These are phyloP conservation scores for Lipomyces kockii DNA, from an alignment of 805 yeast species.

Conservation along the genomic window DNA sequence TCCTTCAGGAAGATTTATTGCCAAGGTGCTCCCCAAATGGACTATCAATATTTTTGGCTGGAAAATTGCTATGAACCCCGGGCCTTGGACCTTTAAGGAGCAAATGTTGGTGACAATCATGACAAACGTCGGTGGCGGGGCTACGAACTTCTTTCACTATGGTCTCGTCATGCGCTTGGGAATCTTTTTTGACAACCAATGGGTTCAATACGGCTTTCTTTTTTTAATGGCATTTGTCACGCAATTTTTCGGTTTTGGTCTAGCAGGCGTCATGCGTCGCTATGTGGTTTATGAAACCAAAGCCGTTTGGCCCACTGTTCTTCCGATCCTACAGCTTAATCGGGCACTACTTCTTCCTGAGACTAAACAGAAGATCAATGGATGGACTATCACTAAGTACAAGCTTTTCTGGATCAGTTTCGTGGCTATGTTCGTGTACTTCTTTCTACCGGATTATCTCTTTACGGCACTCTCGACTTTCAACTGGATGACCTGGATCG, in stretches of 20 bases:
- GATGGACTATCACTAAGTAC: constrained; percentile 64
- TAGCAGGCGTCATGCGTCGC: constrained; percentile 66
- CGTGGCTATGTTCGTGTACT: constrained; percentile 52
- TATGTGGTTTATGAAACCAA: constrained; percentile 66
- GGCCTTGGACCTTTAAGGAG: constrained; percentile 66
- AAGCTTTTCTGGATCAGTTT: constrained; percentile 54
- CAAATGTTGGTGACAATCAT: constrained; percentile 64
- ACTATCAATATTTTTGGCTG: constrained; percentile 41
- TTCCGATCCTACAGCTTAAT: constrained; percentile 64
- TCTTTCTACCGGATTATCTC: constrained; percentile 65
- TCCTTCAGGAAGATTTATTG: constrained; percentile 58
- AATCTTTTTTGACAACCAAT: constrained; percentile 43
- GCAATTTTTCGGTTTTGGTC: constrained; percentile 68
- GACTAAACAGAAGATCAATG: constrained; percentile 43
- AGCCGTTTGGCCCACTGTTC: constrained; percentile 66
- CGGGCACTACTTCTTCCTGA: constrained; percentile 44
- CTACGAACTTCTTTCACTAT: constrained; percentile 52
- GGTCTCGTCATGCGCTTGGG: constrained; percentile 47
- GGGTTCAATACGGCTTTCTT: constrained; percentile 23
- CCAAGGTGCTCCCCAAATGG: constrained; percentile 22
- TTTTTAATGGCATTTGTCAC: constrained; percentile 40
- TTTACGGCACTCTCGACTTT: constrained; percentile 63
- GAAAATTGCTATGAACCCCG: constrained; percentile 56
- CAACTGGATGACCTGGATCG: constrained; percentile 67
- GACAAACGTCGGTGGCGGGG: constrained; percentile 25